Evolutionary conservation across 768 basidiomycete species (phyloP), one percentile per base, ranked within the genome.

Genomic region (Tulasnella sp.): DNA sequence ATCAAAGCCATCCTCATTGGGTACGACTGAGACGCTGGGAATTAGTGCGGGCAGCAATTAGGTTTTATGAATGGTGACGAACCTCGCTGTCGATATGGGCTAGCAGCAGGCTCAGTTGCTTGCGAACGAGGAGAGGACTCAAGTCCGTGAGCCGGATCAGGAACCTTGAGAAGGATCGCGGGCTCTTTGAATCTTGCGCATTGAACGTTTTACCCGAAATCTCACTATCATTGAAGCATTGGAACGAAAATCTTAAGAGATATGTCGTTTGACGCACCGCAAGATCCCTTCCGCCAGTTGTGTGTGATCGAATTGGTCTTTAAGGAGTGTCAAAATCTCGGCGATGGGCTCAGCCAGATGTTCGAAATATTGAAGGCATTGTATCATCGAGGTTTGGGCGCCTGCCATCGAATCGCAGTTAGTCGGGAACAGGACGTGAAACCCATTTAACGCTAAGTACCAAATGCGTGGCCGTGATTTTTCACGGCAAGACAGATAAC

Each of bases 1-100:
- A 99, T 89, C 77, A 99, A 87, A 0, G 95, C 94, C 86, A 95
- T 92, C 57, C 98, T 94, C 91, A 99, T 96, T 0, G 96, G 94
- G 82, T 99, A 98, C 0, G 96, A 91, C 95, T 98, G 81, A 35
- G 18, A 48, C 15, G 48, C 16, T 75, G 32, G 16, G 16, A 39
- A 9, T 18, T 69, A 29, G 39, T 37, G 40, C 48, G 29, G 1
- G 46, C 29, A 20, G 29, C 37, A 9, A 46, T 39, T 26, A 26
- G 61, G 61, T 10, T 11, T 10, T 40, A 79, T 26, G 79, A 71
- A 67, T 11, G 39, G 29, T 61, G 32, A 39, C 85, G 10, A 81
- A 93, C 96, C 86, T 99, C 98, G 37, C 93, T 95, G 82, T 99
- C 97, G 18, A 98, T 86, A 81, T 98, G 96, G 23, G 89, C 86